These are phyloP conservation scores for Pistacia integerrima DNA, from an alignment of 345 rosid species.

Conservation along the genomic window DNA sequence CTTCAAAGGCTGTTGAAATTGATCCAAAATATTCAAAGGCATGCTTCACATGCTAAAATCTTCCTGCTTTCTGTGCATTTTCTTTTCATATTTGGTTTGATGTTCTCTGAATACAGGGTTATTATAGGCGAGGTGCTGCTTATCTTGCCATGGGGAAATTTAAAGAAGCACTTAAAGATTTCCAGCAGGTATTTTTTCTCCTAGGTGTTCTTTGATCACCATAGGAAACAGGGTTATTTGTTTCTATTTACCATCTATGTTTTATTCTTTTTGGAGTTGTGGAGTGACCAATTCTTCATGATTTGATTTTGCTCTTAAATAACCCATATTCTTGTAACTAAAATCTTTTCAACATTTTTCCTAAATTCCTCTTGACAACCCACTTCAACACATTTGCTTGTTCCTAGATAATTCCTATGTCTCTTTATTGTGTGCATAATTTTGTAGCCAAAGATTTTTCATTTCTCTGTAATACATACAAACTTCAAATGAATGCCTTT, in stretches of 20 bases:
- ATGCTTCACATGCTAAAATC: conserved; percentile 14
- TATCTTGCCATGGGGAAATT: conserved; percentile 96
- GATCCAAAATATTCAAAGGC: conserved; percentile 90
- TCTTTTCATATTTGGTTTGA: conserved; percentile 20
- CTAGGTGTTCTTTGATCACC: neutral
- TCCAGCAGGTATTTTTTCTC: conserved; percentile 70
- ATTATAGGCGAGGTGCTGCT: conserved; percentile 96
- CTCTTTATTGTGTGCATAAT: neutral
- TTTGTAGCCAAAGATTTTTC: neutral
- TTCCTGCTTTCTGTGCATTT: neutral
- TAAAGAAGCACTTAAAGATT: conserved; percentile 93
- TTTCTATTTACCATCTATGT: neutral
- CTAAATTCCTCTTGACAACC: neutral
- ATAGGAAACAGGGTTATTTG: neutral
- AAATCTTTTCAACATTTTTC: neutral
- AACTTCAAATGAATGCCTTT: neutral
- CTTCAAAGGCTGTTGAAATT: conserved; percentile 84
- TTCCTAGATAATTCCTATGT: too few species aligned
- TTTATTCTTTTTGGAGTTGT: neutral
- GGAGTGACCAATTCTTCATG: neutral
- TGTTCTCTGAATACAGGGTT: conserved; percentile 58
- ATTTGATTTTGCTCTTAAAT: neutral
- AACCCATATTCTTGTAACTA: neutral
- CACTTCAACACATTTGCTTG: neutral
- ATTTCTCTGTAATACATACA: too few species aligned